Evolutionary conservation across 768 basidiomycete species (phyloP).

Genomic region (Podaxis mareebaensis): DNA sequence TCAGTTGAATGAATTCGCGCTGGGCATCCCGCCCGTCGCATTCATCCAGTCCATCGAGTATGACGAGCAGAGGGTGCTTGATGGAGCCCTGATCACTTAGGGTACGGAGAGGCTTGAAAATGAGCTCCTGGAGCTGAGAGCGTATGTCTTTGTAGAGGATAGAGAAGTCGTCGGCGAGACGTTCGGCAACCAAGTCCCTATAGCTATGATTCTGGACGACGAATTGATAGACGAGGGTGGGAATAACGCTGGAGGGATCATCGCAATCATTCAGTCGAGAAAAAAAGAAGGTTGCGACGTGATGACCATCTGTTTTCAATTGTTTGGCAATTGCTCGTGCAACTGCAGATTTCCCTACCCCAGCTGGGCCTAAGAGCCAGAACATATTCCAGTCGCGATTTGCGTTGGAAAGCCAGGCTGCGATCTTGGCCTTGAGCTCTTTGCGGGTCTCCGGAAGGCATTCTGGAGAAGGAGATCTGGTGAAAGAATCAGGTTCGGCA

Average conservation of each 20-base stretch:
- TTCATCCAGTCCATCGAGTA: slow-evolving; percentile 8
- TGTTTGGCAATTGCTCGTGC: slow-evolving; percentile 4
- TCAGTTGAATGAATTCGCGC: not conserved
- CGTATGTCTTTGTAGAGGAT: not conserved
- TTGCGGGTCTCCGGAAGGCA: slow-evolving; percentile 1
- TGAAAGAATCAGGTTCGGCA: not conserved
- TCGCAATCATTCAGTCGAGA: not conserved
- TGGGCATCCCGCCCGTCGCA: not conserved
- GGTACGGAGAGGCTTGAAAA: not conserved
- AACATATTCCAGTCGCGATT: not conserved
- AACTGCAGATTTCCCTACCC: slow-evolving; percentile 15
- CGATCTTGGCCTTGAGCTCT: not conserved
- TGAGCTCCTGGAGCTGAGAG: slow-evolving; percentile 1
- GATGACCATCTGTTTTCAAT: not conserved
- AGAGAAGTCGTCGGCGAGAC: not conserved
- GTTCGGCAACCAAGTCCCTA: not conserved
- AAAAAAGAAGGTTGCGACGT: slow-evolving; percentile 11
- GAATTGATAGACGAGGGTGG: slow-evolving; percentile 12
- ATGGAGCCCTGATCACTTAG: not conserved
- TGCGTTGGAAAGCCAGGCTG: not conserved
- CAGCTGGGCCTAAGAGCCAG: slow-evolving; percentile 10
- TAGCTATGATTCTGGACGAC: not conserved
- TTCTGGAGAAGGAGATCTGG: not conserved
- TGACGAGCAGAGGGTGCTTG: not conserved
- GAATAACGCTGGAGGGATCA: not conserved